phyloP scores from a whole-genome alignment of 257 asterid species.

The Perilla frutescens region DNA sequence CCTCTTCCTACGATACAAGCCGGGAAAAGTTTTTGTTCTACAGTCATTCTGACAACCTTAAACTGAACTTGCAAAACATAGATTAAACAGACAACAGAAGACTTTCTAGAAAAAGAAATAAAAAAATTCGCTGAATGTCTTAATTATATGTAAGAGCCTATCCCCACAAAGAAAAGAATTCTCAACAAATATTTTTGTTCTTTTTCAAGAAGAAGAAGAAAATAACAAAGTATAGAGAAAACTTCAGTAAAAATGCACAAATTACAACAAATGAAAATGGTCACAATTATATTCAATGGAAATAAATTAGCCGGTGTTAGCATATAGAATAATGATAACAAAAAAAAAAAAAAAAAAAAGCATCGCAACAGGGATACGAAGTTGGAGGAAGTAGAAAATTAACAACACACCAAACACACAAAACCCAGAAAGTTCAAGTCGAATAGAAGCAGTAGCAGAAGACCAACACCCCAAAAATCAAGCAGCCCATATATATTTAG shows the following conservation, averaged over 20 bases:
- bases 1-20: not conserved
- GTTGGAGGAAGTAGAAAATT: not conserved
- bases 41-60: not conserved
- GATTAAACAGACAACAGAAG: not conserved
- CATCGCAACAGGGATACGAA: not conserved
- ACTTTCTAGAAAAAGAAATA: not conserved
- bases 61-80: constrained; percentile 1
- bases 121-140: not conserved
- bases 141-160: not conserved
- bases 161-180: not conserved
- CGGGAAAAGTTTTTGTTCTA: not conserved
- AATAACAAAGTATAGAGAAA: not conserved
- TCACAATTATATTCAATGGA: not conserved
- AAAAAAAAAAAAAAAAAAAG: not conserved
- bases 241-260: constrained; percentile 10
- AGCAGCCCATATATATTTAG: not conserved
- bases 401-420: not conserved
- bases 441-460: constrained; percentile 20
- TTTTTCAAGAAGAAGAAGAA: not conserved
- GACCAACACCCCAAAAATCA: not conserved
- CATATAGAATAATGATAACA: not conserved
- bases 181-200: too few relatives aligned
- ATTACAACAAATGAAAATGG: not conserved
- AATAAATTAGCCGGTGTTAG: constrained; percentile 2
- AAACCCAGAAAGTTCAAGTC: not conserved